Evolutionary conservation across 352 stramenopile genomes (phyloP).

Genomic region (Vaucheria bursata): DNA sequence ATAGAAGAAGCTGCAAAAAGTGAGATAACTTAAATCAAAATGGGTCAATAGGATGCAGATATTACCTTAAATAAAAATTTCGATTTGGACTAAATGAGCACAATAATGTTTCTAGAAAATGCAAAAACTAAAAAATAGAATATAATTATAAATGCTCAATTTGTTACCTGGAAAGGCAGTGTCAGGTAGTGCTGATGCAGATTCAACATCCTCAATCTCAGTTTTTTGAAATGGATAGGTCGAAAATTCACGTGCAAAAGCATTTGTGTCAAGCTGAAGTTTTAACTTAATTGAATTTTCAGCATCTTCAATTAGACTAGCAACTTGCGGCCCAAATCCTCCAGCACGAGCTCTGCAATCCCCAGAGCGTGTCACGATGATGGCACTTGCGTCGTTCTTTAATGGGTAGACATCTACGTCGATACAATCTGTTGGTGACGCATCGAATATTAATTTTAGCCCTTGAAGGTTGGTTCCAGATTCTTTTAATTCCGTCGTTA

Average conservation of each 20-base stretch:
- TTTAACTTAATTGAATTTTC: constrained; percentile 41
- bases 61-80: too few species aligned
- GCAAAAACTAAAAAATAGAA: too few species aligned
- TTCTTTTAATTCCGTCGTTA: background rate
- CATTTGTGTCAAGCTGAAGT: background rate
- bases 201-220: too few species aligned
- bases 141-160: too few species aligned
- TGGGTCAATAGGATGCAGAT: too few species aligned
- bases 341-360: constrained; percentile 18
- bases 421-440: background rate
- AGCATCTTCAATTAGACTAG: constrained; percentile 22
- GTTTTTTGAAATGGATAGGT: too few species aligned
- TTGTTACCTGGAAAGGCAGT: too few species aligned
- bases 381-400: constrained; percentile 10
- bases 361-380: constrained; percentile 23
- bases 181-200: too few species aligned
- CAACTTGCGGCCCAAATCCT: constrained; percentile 30
- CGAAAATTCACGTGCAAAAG: constrained; percentile 1
- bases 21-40: too few species aligned
- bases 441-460: background rate
- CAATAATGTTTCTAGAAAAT: too few species aligned
- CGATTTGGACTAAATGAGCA: too few species aligned
- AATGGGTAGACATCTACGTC: background rate
- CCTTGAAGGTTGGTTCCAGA: background rate
- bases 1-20: too few species aligned